Evolutionary conservation across 1,284 basidiomycete genomes (phyloP).

Genomic region (Ustilago hordei): DNA sequence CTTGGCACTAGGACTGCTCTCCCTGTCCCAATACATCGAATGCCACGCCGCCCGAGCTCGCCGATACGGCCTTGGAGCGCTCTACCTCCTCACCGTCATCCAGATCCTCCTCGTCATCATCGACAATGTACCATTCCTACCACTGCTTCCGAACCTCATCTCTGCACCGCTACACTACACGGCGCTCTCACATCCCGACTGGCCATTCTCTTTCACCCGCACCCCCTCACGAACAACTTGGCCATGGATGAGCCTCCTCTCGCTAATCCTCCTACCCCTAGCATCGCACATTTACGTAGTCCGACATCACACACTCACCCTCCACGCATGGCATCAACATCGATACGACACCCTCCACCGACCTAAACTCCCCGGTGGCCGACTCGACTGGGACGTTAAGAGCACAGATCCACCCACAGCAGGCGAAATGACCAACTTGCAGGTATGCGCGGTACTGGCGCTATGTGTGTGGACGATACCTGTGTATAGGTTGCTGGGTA

Average conservation of each 20-base stretch:
- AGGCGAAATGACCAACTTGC: slow-evolving; percentile 36
- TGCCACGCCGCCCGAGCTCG: slow-evolving; percentile 32
- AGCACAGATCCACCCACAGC: slow-evolving; percentile 12
- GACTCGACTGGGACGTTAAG: slow-evolving; percentile 46
- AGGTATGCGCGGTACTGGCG: slow-evolving; percentile 39
- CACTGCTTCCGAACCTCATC: slow-evolving; percentile 18
- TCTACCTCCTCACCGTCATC: slow-evolving; percentile 3
- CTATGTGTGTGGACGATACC: slow-evolving; percentile 46
- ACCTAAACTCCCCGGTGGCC: slow-evolving; percentile 32
- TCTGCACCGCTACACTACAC: slow-evolving; percentile 20
- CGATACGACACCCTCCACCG: slow-evolving; percentile 38
- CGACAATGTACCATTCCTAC: slow-evolving; percentile 31
- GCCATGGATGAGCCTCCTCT: not conserved
- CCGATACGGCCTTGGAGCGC: slow-evolving; percentile 20
- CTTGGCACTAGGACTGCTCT: slow-evolving; percentile 39
- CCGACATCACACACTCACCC: slow-evolving; percentile 33
- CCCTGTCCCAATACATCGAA: slow-evolving; percentile 47
- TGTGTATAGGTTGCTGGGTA: slow-evolving; percentile 40
- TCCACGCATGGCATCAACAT: slow-evolving; percentile 38
- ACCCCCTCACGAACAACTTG: not conserved
- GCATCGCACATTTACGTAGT: slow-evolving; percentile 34
- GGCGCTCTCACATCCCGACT: slow-evolving; percentile 14
- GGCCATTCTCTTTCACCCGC: slow-evolving; percentile 24
- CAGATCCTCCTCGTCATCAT: slow-evolving; percentile 15
- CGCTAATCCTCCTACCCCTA: slow-evolving; percentile 28